Evolutionary conservation across 2,329 filamentous ascomycete genomes (phyloP).

Genomic region (Fusarium avenaceum): DNA sequence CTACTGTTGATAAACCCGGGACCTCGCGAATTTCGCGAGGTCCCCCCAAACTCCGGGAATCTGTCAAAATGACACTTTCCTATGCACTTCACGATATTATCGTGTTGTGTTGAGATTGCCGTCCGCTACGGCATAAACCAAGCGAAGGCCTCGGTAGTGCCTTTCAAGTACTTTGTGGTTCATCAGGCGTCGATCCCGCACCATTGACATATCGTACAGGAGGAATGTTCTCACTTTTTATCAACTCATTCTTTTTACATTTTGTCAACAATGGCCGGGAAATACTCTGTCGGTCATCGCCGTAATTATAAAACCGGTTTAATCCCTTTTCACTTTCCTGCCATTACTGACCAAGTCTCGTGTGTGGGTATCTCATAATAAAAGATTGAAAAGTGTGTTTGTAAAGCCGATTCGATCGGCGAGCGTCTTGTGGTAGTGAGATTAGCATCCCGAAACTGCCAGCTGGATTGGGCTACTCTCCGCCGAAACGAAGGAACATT

Average conservation of each 20-base stretch:
- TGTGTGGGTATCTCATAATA: no score
- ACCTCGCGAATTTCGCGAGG: no score
- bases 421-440: neutral
- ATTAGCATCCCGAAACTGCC: neutral
- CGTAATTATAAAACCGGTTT: no score
- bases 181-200: neutral
- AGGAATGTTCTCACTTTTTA: conserved; percentile 24
- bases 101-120: neutral
- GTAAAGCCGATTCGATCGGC: conserved; percentile 1
- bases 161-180: conserved; percentile 25
- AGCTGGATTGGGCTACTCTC: conserved; percentile 2
- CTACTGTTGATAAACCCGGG: neutral
- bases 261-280: neutral
- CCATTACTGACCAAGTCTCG: no score
- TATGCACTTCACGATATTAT: neutral
- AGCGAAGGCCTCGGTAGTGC: conserved; percentile 31
- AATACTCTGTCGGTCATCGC: neutral
- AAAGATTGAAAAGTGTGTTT: no score
- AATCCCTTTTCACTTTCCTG: no score
- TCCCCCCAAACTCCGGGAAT: no score
- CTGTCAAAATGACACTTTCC: no score
- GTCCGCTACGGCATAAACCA: no score
- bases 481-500: conserved; percentile 2
- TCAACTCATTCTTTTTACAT: neutral
- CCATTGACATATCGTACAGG: neutral